Evolutionary conservation across 495 filamentous ascomycete genomes (phyloP).

Genomic region (Friedmanniomyces endolithicus): DNA sequence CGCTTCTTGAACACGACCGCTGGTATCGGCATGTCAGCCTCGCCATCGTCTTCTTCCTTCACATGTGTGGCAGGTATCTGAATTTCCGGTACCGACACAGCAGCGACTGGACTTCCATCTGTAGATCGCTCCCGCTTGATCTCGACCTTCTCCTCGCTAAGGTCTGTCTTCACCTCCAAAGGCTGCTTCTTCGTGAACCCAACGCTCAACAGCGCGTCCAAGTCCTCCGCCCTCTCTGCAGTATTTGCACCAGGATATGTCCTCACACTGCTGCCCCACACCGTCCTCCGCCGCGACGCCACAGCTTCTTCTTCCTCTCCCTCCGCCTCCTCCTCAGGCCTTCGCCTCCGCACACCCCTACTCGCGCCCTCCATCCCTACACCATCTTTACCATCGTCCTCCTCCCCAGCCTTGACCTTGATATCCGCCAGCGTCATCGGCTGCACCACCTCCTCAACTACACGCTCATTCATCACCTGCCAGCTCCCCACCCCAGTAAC

Average conservation of each 20-base stretch:
- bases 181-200: conserved; percentile 18
- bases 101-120: conserved; percentile 11
- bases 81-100: conserved; percentile 3
- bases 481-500: conserved; percentile 89
- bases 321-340: conserved; percentile 40
- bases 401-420: conserved; percentile 29
- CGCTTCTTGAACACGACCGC: conserved; percentile 80
- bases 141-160: conserved; percentile 17
- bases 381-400: conserved; percentile 33
- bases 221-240: conserved; percentile 43
- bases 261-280: conserved; percentile 63
- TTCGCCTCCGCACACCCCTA: conserved; percentile 59
- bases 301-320: conserved; percentile 36
- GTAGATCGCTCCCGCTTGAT: conserved; percentile 29
- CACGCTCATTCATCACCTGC: conserved; percentile 53
- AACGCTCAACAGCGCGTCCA: conserved; percentile 56
- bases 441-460: conserved; percentile 29
- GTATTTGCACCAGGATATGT: conserved; percentile 43
- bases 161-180: conserved; percentile 22
- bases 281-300: conserved; percentile 47
- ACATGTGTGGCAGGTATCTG: conserved; percentile 12
- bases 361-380: conserved; percentile 30
- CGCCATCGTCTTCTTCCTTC: conserved; percentile 27
- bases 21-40: conserved; percentile 4
- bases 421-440: not conserved